Conservation (phyloP, 257 asterid species). For the Solanum lycopersicoides region DNA sequence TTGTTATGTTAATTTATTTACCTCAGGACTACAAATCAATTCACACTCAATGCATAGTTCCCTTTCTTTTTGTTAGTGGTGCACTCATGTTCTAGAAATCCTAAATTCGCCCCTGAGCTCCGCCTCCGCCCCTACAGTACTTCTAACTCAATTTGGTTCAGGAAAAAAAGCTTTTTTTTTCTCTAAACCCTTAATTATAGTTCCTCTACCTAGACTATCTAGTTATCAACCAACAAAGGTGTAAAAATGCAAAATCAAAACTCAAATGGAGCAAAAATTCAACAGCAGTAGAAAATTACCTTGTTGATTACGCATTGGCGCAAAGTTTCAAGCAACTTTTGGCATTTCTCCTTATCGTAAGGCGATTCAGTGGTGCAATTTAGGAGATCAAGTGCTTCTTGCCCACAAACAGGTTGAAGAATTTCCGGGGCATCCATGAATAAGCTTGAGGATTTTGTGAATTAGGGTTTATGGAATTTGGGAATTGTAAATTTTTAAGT, state of each 20-base stretch:
- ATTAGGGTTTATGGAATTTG: not conserved
- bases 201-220: not conserved
- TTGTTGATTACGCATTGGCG: slow-evolving; percentile 63
- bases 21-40: not conserved
- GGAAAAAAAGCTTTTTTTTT: not conserved
- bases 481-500: not conserved
- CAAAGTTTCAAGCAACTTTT: slow-evolving; percentile 51
- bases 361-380: slow-evolving; percentile 63
- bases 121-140: too few species aligned
- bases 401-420: slow-evolving; percentile 47
- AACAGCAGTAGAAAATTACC: slow-evolving; percentile 17
- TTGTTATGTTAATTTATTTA: not conserved
- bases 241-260: not conserved
- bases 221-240: not conserved
- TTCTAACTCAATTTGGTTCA: not conserved
- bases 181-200: not conserved
- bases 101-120: not conserved
- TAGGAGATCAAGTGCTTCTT: slow-evolving; percentile 68
- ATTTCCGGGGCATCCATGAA: slow-evolving; percentile 31
- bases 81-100: not conserved
- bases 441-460: not conserved
- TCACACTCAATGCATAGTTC: not conserved
- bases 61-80: not conserved
- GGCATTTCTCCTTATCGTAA: slow-evolving; percentile 61
- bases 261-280: not conserved